Base-by-base conservation (phyloP, 2,329 filamentous ascomycete genomes). In the Davidsoniella virescens region DNA sequence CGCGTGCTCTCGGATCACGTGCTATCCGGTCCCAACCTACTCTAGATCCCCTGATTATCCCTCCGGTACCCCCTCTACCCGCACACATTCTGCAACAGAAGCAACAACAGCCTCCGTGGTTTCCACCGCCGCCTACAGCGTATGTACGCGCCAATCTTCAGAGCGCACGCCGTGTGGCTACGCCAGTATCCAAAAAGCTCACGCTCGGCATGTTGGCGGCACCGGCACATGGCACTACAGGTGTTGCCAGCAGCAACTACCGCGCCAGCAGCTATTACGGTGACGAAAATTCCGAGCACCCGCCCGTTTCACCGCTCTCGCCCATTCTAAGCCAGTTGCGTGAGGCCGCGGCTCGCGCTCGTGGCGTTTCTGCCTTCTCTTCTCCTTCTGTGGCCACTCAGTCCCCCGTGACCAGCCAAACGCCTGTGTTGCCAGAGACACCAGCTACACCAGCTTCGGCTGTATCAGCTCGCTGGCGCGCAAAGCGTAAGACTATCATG, bases 401-500 rank as follows among this genome's bases (percentile, higher is more conserved):
- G 39, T 16, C 57, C 42, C 49, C 52, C 20, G 49, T 52, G 45
- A 33, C 8, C 29, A 8, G 9, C 3, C 29, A 33, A 33, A 43
- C 52, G 16, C 14, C 39, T 33, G 41, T 49, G 7, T 50, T 55
- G n/a, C 39, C 47, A 17, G 50, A 55, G 14, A 50, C 55, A 49
- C 54, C 57, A 2, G 54, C 55, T 14, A 54, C 55, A 40, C 51
- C 52, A 8, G 45, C 54, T 9, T 46, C 54, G 37, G 51, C 38
- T 1, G 56, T 25, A 46, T 53, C 36, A 52, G 52, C 23, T 51
- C 57, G 20, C 47, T 55, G 42, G 41, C 56, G 54, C 50, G 57
- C 64, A 26, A 66, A 63, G 56, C 64, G 70, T 6, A 70, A 62
- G 62, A 74, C 71, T 1, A 59, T 75, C 18, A 61, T 72, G 54